Conservation (phyloP, 2,329 filamentous ascomycete species). For the Colletotrichum tamarilloi region DNA sequence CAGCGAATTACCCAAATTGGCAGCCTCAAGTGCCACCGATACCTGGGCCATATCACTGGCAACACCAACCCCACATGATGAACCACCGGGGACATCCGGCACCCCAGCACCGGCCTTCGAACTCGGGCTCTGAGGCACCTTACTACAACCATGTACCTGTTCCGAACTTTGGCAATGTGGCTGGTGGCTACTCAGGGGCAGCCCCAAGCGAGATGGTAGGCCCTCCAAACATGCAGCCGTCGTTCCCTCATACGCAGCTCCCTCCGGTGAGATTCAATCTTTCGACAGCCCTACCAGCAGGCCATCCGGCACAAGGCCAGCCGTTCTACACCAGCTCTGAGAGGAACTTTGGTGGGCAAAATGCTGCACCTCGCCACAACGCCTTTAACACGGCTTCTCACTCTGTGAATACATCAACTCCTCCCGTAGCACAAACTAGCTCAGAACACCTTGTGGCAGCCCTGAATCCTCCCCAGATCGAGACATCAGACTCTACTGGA, state of each 20-base stretch:
- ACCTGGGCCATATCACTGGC: constrained; percentile 20
- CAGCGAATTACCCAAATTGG: constrained; percentile 40
- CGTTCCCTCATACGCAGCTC: constrained; percentile 10
- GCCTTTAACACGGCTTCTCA: constrained; percentile 3
- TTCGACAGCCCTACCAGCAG: not conserved
- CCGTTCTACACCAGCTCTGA: constrained; percentile 5
- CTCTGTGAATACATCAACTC: not conserved
- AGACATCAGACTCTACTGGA: not conserved
- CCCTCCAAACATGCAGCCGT: constrained; percentile 1
- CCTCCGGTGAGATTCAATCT: constrained; percentile 11
- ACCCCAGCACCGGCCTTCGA: constrained; percentile 17
- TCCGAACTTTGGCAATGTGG: not conserved
- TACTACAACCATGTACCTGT: constrained; percentile 11
- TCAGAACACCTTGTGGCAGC: not conserved
- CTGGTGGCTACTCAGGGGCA: constrained; percentile 13
- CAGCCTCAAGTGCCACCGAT: constrained; percentile 8
- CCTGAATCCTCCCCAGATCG: not conserved
- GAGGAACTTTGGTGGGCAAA: constrained; percentile 6
- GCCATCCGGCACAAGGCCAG: constrained; percentile 6
- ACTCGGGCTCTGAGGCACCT: constrained; percentile 13
- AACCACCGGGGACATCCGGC: constrained; percentile 3
- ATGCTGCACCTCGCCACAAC: not conserved
- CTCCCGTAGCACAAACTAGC: not conserved
- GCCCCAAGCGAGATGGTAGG: not conserved
- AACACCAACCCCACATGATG: not conserved